A percentile compares a stretch with the other conserved stretches of the same genome.
Evolutionary conservation across 805 yeast genomes (phyloP).

Genomic region (Candida chauliodis): DNA sequence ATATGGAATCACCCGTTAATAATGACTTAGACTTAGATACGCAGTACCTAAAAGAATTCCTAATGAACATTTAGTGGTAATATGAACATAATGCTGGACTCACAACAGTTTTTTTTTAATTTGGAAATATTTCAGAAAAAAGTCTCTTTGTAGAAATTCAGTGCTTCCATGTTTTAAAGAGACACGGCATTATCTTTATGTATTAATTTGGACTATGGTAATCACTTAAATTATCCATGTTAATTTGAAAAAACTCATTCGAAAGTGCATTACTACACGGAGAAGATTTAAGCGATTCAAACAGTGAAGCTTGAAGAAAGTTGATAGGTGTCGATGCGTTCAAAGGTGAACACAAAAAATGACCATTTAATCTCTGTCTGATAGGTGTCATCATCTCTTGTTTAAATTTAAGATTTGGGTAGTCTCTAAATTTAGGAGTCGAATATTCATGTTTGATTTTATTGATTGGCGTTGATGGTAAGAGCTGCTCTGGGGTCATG

Average conservation of each 20-base stretch:
- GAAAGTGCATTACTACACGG: neutral
- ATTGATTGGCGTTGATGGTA: slow-evolving; percentile 1
- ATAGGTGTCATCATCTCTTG: neutral
- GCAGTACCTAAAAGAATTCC: too few species aligned
- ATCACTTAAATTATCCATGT: slow-evolving; percentile 4
- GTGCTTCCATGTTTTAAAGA: too few species aligned
- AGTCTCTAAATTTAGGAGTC: neutral
- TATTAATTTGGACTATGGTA: too few species aligned
- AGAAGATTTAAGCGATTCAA: neutral
- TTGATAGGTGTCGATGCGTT: neutral
- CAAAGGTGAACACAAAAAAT: neutral
- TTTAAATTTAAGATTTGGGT: neutral
- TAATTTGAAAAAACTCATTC: neutral
- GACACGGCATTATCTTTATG: too few species aligned
- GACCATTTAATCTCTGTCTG: neutral
- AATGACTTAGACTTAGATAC: too few species aligned
- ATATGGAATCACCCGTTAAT: too few species aligned
- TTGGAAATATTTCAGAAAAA: too few species aligned
- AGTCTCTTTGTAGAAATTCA: too few species aligned
- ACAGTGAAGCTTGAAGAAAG: neutral
- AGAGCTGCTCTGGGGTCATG: too few species aligned
- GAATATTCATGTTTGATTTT: neutral
- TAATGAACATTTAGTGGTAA: too few species aligned
- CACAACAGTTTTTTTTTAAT: too few species aligned
- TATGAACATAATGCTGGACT: too few species aligned